phyloP scores from a whole-genome alignment of 139 green algal species.

The Desmodesmus armatus region DNA sequence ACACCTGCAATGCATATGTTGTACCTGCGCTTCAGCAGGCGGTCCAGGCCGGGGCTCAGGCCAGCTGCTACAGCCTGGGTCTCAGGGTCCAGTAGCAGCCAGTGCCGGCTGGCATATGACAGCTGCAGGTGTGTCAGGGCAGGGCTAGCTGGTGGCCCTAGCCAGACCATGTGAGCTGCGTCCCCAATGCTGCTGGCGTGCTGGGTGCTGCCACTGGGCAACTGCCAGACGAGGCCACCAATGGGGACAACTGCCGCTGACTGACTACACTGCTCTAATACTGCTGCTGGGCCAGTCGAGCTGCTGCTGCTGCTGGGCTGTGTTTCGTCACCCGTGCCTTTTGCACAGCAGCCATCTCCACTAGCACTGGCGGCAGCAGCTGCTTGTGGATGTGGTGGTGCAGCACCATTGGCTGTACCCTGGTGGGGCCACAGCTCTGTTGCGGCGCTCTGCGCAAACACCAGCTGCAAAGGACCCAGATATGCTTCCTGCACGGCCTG shows the following conservation, averaged over 20 bases:
- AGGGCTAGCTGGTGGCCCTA: constrained; percentile 57
- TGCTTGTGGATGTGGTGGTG: constrained; percentile 38
- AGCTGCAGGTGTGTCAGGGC: constrained; percentile 77
- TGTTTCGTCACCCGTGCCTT: no score
- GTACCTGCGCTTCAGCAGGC: constrained; percentile 6
- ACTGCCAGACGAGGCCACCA: constrained; percentile 34
- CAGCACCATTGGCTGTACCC: neutral
- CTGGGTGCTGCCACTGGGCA: neutral
- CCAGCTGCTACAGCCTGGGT: neutral
- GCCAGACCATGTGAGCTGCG: constrained; percentile 61
- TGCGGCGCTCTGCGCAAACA: constrained; percentile 33
- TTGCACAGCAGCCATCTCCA: neutral
- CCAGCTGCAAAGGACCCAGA: constrained; percentile 33
- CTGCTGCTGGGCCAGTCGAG: constrained; percentile 15
- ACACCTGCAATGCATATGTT: no score
- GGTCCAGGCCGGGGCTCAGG: constrained; percentile 14
- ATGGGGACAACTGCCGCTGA: constrained; percentile 30
- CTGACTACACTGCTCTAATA: neutral
- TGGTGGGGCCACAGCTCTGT: constrained; percentile 24
- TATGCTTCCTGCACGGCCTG: constrained; percentile 16
- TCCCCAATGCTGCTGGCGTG: constrained; percentile 25
- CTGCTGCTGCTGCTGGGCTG: constrained; percentile 10
- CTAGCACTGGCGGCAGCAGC: neutral
- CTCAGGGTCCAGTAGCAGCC: constrained; percentile 62
- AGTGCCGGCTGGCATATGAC: constrained; percentile 61